Conservation (phyloP, 441 rosid species). For the Syzygium malaccense region DNA sequence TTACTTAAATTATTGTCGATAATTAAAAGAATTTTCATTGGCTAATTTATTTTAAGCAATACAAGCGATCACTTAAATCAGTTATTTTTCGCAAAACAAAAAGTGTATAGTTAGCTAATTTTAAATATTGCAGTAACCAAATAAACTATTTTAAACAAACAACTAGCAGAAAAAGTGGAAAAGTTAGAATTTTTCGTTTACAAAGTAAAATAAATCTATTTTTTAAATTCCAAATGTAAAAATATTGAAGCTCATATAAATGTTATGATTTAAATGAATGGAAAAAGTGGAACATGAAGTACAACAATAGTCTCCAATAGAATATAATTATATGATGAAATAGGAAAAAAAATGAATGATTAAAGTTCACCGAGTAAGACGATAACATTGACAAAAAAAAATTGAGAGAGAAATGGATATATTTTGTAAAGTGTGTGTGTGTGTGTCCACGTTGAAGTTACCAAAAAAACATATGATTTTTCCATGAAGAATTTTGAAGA, state of each 20-base stretch:
- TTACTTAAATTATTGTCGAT: no score
- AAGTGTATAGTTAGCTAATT: not conserved
- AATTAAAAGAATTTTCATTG: no score
- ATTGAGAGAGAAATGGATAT: not conserved
- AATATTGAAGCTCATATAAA: no score
- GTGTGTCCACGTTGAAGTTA: not conserved
- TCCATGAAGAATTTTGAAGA: not conserved
- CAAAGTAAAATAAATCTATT: not conserved
- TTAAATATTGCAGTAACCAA: not conserved
- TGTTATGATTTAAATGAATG: no score
- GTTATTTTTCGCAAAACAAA: not conserved
- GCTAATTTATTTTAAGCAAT: not conserved
- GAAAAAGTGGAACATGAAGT: not conserved
- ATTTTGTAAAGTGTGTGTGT: no score
- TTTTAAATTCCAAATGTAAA: not conserved
- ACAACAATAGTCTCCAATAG: not conserved
- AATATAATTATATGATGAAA: not conserved
- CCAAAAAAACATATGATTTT: not conserved
- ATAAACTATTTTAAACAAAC: not conserved
- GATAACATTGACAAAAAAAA: no score
- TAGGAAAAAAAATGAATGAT: no score
- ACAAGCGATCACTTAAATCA: accelerated
- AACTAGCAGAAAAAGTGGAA: not conserved
- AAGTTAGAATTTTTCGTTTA: not conserved
- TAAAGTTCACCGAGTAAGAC: not conserved